Percentiles rank a stretch among this genome's conserved stretches.
These are phyloP conservation scores for Hypoxylon trugodes DNA, from an alignment of 495 filamentous ascomycete species.

Conservation along the genomic window DNA sequence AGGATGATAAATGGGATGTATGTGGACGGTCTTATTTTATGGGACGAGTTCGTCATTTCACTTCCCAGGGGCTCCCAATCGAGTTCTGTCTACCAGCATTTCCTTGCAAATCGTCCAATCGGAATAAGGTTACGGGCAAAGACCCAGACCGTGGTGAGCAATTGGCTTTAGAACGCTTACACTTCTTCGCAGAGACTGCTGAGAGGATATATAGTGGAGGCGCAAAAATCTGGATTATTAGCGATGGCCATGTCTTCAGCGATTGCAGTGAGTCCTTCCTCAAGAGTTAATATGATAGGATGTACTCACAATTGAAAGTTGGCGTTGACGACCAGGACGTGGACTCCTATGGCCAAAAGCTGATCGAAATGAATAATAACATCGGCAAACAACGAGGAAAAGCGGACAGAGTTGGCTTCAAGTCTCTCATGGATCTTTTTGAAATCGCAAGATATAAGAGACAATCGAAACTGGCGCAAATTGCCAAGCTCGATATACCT, in stretches of 20 bases:
- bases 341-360: slow-evolving; percentile 43
- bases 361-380: slow-evolving; percentile 45
- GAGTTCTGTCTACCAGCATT: slow-evolving; percentile 47
- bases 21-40: slow-evolving; percentile 36
- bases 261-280: slow-evolving; percentile 45
- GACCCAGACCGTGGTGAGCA: slow-evolving; percentile 44
- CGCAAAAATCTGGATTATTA: slow-evolving; percentile 49
- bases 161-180: slow-evolving; percentile 44
- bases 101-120: slow-evolving; percentile 48
- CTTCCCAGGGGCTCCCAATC: slow-evolving; percentile 28
- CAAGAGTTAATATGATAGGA: not conserved
- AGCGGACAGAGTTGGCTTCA: slow-evolving; percentile 34
- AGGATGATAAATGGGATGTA: slow-evolving; percentile 33
- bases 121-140: slow-evolving; percentile 39
- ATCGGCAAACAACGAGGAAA: slow-evolving; percentile 28
- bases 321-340: slow-evolving; percentile 52
- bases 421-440: slow-evolving; percentile 44
- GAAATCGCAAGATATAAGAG: slow-evolving; percentile 12
- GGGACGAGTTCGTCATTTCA: slow-evolving; percentile 38
- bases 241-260: slow-evolving; percentile 55
- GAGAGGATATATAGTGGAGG: slow-evolving; percentile 47
- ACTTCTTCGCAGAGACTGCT: slow-evolving; percentile 42
- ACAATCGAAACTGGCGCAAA: not conserved
- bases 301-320: slow-evolving; percentile 30
- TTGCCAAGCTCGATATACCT: slow-evolving; percentile 25